These are phyloP conservation scores for Exophiala viscosa DNA, from an alignment of 2,329 filamentous ascomycete species.

Conservation along the genomic window DNA sequence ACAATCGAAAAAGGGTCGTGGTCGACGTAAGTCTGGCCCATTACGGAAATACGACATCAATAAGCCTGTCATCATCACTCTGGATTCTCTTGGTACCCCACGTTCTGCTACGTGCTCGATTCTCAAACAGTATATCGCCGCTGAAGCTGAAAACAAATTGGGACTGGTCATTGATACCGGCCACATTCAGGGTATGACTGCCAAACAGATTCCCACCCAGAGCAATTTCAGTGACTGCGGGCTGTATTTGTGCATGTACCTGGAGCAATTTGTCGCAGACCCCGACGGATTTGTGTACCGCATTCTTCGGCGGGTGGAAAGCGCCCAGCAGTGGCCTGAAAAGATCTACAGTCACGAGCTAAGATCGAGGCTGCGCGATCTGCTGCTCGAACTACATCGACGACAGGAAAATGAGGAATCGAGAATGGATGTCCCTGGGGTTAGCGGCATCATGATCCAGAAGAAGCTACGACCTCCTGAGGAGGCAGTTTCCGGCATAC, in stretches of 20 bases:
- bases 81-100: slow-evolving; percentile 73
- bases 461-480: not conserved
- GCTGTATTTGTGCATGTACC: slow-evolving; percentile 77
- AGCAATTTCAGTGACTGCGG: slow-evolving; percentile 87
- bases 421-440: slow-evolving; percentile 21
- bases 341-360: slow-evolving; percentile 22
- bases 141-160: slow-evolving; percentile 64
- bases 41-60: slow-evolving; percentile 46
- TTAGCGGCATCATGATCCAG: slow-evolving; percentile 26
- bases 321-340: slow-evolving; percentile 36
- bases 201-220: slow-evolving; percentile 72
- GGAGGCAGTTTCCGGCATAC: not conserved
- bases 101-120: slow-evolving; percentile 59
- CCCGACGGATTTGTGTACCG: slow-evolving; percentile 67
- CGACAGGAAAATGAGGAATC: slow-evolving; percentile 32
- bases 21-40: slow-evolving; percentile 31
- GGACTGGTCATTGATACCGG: slow-evolving; percentile 36
- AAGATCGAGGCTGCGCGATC: slow-evolving; percentile 21
- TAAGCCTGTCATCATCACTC: slow-evolving; percentile 71
- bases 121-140: slow-evolving; percentile 71
- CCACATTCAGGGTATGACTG: slow-evolving; percentile 61
- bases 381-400: slow-evolving; percentile 27
- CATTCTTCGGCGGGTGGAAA: slow-evolving; percentile 63
- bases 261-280: slow-evolving; percentile 73
- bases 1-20: slow-evolving; percentile 12